Evolutionary conservation across 805 yeast species (phyloP), one percentile per base, ranked within the genome.

Genomic region (Hagleromyces aurorensis): DNA sequence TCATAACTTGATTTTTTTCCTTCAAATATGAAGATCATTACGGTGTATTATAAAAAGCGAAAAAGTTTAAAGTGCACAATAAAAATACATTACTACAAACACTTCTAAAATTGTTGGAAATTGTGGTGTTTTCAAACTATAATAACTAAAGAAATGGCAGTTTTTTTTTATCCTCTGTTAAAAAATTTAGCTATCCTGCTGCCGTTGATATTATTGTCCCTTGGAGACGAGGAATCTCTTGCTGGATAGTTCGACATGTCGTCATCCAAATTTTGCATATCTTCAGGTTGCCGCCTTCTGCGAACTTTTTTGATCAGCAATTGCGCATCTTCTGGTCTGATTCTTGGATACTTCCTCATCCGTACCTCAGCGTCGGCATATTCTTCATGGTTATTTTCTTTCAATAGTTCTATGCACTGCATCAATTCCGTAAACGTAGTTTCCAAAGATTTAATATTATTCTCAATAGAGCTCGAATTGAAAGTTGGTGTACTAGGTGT

Each of bases 381-480:
- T 21, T 72, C 80, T 16, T 76, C 82, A 34, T 70, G 59, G 38
- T 72, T 69, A 9, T 81, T 83, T 13, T 70, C 65, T 41, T 72
- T 68, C 41, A 91, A 61, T 35, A 89, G 59, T 37, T 78, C 78
- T 16, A 89, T 74, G 33, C 80, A 71, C 59, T 89, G 96, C 40
- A 86, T 70, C 33, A 87, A 67, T 45, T 82, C 91, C 5, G 75
- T 66, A 42, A 85, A 80, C 26, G 89, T 80, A 7, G 85, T 74
- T 36, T 76, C 75, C 24, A 83, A 59, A 0, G 83, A 74, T 23
- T 67, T 70, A 16, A 55, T 50, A 23, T 55, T 49, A 23, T 52
- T 55, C 17, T 60, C 59, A 2, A 49, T 37, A 13, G 50, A 35
- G 19, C 45, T 33, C 2, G 46, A 34, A 14, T 33, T 38, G 11